Evolutionary conservation across 1,284 basidiomycete species (phyloP).

Genomic region (Puccinia polysora): DNA sequence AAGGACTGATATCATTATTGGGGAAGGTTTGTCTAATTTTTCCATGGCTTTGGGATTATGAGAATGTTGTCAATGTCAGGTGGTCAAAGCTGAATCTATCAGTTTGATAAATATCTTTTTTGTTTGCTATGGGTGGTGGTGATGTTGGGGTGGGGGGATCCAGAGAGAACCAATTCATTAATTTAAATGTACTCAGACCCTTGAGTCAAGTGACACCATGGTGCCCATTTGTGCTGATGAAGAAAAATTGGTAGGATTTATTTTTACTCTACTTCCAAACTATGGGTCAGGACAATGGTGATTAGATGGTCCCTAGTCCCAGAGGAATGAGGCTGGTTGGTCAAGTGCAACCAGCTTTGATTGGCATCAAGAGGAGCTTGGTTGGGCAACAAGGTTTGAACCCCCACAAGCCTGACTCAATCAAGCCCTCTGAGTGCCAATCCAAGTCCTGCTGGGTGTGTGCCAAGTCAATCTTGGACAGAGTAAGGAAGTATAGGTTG

Average conservation of each 20-base stretch:
- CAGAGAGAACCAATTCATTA: conserved; percentile 28
- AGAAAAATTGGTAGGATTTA: conserved; percentile 40
- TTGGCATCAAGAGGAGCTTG: too few species aligned
- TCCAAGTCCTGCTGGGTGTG: too few species aligned
- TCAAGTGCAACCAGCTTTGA: too few species aligned
- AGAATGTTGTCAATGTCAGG: neutral
- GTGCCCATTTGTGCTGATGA: conserved; percentile 33
- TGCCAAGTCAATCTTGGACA: too few species aligned
- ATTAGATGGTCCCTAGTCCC: conserved; percentile 29
- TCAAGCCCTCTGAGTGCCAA: too few species aligned
- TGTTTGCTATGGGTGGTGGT: too few species aligned
- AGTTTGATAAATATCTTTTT: too few species aligned
- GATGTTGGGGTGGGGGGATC: too few species aligned
- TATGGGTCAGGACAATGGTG: conserved; percentile 3
- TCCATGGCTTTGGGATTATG: neutral
- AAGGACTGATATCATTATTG: conserved; percentile 37
- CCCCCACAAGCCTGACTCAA: too few species aligned
- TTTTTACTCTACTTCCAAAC: conserved; percentile 24
- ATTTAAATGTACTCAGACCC: conserved; percentile 14
- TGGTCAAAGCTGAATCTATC: neutral
- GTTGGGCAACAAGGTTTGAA: too few species aligned
- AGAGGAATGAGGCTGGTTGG: too few species aligned
- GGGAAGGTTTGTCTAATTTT: conserved; percentile 1
- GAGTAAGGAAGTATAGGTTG: too few species aligned
- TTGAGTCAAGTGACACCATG: conserved; percentile 30